A percentile compares a stretch with the other conserved stretches of the same genome.
Conservation (phyloP, 2,329 filamentous ascomycete species). For the Colletotrichum kahawae region DNA sequence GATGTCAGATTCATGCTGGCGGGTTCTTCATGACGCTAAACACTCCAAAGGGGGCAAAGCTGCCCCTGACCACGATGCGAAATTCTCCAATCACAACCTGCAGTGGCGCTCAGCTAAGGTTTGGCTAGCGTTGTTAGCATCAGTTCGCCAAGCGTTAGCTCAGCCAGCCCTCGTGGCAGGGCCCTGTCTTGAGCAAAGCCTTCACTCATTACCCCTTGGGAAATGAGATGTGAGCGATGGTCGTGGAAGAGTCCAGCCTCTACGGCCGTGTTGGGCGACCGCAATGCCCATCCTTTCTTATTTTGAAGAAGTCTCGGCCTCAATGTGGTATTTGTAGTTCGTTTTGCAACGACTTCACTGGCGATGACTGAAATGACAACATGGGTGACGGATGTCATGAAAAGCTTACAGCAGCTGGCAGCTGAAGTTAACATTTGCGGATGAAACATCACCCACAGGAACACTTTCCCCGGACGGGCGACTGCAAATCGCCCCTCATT, state of each 20-base stretch:
- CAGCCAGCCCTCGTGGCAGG: conserved; percentile 11
- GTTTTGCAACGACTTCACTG: neutral
- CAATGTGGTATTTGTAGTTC: neutral
- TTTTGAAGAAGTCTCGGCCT: neutral
- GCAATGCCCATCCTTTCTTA: neutral
- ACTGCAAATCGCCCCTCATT: neutral
- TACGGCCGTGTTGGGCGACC: neutral
- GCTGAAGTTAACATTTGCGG: neutral
- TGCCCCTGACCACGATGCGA: neutral
- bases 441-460: neutral
- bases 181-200: neutral
- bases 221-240: neutral
- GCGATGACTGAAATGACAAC: neutral
- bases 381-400: neutral
- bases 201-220: neutral
- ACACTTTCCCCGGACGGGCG: neutral
- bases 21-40: neutral
- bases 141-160: neutral
- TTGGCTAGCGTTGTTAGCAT: conserved; percentile 1
- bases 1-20: neutral
- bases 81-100: neutral
- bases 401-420: neutral
- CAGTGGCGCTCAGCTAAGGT: neutral
- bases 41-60: neutral
- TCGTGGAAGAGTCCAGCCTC: neutral